Evolutionary conservation across 2,329 filamentous ascomycete species (phyloP), one percentile per base, ranked within the genome.

Genomic region (Aspergillus persii): DNA sequence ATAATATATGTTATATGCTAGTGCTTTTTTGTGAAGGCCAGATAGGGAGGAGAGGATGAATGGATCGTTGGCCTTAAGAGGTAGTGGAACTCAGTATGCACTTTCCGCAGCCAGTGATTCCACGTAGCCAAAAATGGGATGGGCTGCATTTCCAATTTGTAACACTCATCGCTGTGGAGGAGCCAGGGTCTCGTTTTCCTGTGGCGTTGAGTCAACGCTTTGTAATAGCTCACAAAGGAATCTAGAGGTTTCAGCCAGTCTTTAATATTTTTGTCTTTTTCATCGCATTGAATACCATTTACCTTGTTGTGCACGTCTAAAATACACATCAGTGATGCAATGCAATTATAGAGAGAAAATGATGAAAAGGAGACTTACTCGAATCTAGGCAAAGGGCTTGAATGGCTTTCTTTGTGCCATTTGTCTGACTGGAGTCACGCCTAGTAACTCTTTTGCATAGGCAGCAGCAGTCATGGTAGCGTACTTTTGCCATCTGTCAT

Each of bases 401-500:
- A 3, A 39, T 12, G 9, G 36, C 8, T 12, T 39, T 39, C 36
- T 15, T 15, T n/a, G 11, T 11, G 33, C 41, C 36, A 29, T 8
- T 46, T 30, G 11, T 18, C 39, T 54, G 8, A 15, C 33, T 9
- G 30, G 29, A n/a, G 39, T 18, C 2, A 53, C 41, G 2, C 26
- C 18, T 12, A 62, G 46, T 3, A 60, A 36, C 15, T 60, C 54
- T 8, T 56, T 60, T 23, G 58, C 50, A 50, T 62, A 62, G 11
- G 58, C 55, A 8, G 58, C 61, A 15, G 61, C 58, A 3, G 55
- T 53, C 8, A 47, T 36, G 5, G 58, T 39, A 3, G 61, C 58
- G 30, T 60, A 62, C 6, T 27, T 23, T 18, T 61, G 58, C 58
- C 61, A 62, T 23, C 11, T 4, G 5, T 62, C 52, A 27, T 61